Conservation (phyloP, 148 eudicot genomes). For the Pouteria glomerata region DNA sequence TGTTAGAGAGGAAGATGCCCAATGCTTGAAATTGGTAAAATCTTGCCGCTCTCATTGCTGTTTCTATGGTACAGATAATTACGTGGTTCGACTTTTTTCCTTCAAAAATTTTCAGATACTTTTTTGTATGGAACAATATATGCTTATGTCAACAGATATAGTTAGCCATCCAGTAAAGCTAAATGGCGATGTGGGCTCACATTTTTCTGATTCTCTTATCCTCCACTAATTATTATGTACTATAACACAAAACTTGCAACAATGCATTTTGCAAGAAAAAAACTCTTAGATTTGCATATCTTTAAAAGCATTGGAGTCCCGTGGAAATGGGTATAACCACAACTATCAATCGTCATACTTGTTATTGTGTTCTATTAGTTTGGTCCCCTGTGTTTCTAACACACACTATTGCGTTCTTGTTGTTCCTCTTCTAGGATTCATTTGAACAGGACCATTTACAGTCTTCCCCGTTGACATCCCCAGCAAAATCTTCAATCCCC, state of each 20-base stretch:
- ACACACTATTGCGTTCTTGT: not conserved
- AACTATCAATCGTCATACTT: not conserved
- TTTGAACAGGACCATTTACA: constrained; percentile 31
- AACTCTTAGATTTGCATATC: not conserved
- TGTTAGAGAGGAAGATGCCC: constrained; percentile 19
- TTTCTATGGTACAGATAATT: not conserved
- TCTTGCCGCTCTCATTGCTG: not conserved
- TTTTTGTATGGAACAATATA: not conserved
- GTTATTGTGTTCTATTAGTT: not conserved
- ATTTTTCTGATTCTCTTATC: not conserved
- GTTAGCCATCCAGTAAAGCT: too few species aligned
- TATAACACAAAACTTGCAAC: not conserved
- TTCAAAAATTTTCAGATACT: constrained; percentile 3
- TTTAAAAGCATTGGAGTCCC: not conserved
- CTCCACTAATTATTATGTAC: not conserved
- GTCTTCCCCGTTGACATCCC: constrained; percentile 39
- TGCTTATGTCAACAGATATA: not conserved
- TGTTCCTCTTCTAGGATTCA: constrained; percentile 38
- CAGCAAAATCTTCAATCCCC: constrained; percentile 27
- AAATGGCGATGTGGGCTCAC: too few species aligned
- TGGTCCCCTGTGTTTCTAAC: not conserved
- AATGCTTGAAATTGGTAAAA: constrained; percentile 36
- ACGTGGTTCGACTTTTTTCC: not conserved
- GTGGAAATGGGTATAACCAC: not conserved
- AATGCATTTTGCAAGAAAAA: not conserved